Conservation (phyloP, 2,329 filamentous ascomycete species). For the Dendrostoma leiphaemia region DNA sequence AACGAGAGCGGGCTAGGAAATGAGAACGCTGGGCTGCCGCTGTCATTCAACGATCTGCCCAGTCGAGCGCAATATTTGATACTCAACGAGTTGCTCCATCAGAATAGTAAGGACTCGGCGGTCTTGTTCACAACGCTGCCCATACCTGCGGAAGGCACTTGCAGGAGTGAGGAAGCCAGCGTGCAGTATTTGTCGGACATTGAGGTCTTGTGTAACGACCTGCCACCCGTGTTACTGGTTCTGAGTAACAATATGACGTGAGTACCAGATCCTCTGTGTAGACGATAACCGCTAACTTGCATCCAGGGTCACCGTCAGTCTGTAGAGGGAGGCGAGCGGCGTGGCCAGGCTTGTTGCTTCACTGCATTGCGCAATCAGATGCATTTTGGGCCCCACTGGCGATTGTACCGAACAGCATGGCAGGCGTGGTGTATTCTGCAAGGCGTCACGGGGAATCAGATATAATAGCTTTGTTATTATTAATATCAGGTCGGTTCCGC, state of each 20-base stretch:
- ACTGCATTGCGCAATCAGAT: not conserved
- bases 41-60: conserved; percentile 85
- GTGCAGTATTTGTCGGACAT: conserved; percentile 74
- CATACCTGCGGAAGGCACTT: conserved; percentile 75
- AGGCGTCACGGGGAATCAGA: not conserved
- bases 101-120: conserved; percentile 67
- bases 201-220: conserved; percentile 72
- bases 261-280: not conserved
- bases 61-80: conserved; percentile 84
- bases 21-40: conserved; percentile 60
- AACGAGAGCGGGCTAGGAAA: conserved; percentile 41
- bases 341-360: not conserved
- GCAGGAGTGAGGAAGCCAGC: conserved; percentile 66
- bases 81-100: conserved; percentile 77
- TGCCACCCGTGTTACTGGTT: conserved; percentile 76
- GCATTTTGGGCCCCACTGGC: no score
- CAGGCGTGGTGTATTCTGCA: not conserved
- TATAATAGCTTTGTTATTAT: not conserved
- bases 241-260: conserved; percentile 83
- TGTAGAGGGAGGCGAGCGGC: not conserved
- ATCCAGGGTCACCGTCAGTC: conserved; percentile 13
- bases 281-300: not conserved
- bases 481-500: not conserved
- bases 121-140: conserved; percentile 83
- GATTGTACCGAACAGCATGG: not conserved